phyloP scores from a whole-genome alignment of 495 filamentous ascomycete species.

The Aspergillus avenaceus region DNA sequence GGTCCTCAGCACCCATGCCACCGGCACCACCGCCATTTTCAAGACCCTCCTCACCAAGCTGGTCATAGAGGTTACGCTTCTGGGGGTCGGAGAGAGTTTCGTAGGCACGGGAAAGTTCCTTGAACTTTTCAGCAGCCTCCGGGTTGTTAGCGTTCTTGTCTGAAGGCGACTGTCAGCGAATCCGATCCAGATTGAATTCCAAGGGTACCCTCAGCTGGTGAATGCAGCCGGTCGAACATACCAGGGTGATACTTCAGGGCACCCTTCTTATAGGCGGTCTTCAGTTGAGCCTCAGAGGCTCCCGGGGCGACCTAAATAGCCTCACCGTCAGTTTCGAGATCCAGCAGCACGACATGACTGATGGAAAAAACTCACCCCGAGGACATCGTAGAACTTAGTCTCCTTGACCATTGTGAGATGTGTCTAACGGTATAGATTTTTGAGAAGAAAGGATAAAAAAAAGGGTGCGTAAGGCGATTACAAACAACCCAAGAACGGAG shows the following conservation, averaged over 20 bases:
- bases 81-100: constrained; percentile 88
- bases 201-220: background rate
- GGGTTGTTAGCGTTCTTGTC: constrained; percentile 97
- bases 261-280: constrained; percentile 86
- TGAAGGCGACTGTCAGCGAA: constrained; percentile 27
- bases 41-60: constrained; percentile 94
- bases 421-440: constrained; percentile 11
- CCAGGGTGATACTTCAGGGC: constrained; percentile 90
- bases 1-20: constrained; percentile 94
- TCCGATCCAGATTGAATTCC: background rate
- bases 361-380: constrained; percentile 62
- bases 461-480: background rate
- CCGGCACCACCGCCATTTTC: constrained; percentile 76
- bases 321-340: constrained; percentile 20
- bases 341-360: background rate
- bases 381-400: constrained; percentile 77
- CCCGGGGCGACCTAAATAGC: constrained; percentile 61
- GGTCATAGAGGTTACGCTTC: constrained; percentile 89
- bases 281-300: constrained; percentile 74
- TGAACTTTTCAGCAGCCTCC: constrained; percentile 94
- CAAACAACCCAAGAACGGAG: constrained; percentile 11
- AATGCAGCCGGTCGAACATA: constrained; percentile 33
- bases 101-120: constrained; percentile 92
- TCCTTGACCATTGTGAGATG: constrained; percentile 78
- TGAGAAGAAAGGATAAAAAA: too few species aligned